Conservation (phyloP, 2,329 filamentous ascomycete genomes). For the Sporothrix pallida region DNA sequence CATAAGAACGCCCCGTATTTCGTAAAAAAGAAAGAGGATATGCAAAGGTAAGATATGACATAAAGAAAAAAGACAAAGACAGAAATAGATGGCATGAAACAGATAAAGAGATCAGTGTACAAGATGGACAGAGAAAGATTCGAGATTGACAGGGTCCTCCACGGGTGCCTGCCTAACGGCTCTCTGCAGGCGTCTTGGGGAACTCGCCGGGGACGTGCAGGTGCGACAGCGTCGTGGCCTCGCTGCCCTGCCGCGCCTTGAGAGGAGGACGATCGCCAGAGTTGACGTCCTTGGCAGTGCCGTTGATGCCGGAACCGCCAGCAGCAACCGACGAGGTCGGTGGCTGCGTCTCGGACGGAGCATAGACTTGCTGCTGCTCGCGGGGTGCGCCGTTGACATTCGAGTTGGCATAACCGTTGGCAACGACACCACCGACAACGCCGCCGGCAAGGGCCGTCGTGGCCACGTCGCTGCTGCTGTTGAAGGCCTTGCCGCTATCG, state of each 20-base stretch:
- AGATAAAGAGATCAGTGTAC: slow-evolving; percentile 7
- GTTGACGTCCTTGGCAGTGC: slow-evolving; percentile 14
- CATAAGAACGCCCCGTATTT: background rate
- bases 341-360: background rate
- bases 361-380: slow-evolving; percentile 12
- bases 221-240: slow-evolving; percentile 63
- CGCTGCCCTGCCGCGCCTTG: slow-evolving; percentile 49
- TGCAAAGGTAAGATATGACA: background rate
- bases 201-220: slow-evolving; percentile 73
- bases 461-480: slow-evolving; percentile 6
- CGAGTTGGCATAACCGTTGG: background rate
- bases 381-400: slow-evolving; percentile 8
- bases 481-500: slow-evolving; percentile 18
- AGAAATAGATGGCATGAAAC: background rate
- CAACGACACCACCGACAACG: background rate
- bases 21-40: background rate
- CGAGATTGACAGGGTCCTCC: background rate
- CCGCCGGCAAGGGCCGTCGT: background rate
- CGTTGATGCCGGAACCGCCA: background rate
- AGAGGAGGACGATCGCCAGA: slow-evolving; percentile 27
- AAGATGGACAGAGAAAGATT: slow-evolving; percentile 1
- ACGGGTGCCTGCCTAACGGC: background rate
- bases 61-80: background rate
- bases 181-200: slow-evolving; percentile 24
- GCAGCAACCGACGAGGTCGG: background rate